These are phyloP conservation scores for Lactifluus pinguis DNA, from an alignment of 768 basidiomycete genomes.

Conservation along the genomic window DNA sequence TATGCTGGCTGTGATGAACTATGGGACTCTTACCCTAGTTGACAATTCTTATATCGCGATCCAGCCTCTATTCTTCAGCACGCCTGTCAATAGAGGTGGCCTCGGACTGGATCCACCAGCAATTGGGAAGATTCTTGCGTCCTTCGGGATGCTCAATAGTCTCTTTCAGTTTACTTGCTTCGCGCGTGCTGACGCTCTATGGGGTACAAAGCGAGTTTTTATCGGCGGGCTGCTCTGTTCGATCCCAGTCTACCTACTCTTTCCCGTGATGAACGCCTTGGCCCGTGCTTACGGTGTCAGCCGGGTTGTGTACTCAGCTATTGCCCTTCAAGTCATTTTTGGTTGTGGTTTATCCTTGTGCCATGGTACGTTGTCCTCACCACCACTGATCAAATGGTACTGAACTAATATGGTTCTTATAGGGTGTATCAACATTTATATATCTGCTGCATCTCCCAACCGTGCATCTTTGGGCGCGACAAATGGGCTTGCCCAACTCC, in stretches of 20 bases:
- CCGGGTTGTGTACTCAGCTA: no score
- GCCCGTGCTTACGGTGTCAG: no score
- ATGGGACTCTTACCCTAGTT: constrained; percentile 51
- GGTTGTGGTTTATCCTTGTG: constrained; percentile 43
- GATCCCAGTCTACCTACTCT: no score
- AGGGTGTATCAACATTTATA: constrained; percentile 68
- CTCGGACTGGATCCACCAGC: constrained; percentile 33
- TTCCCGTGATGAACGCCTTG: no score
- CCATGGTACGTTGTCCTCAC: constrained; percentile 38
- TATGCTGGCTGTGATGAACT: constrained; percentile 54
- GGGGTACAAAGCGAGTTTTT: constrained; percentile 59
- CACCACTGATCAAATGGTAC: neutral
- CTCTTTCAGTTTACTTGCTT: constrained; percentile 61
- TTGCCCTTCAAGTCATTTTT: constrained; percentile 23
- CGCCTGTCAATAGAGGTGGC: constrained; percentile 58
- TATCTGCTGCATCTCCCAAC: constrained; percentile 26
- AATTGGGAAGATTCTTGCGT: constrained; percentile 21
- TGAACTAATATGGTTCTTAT: neutral
- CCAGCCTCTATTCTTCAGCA: constrained; percentile 29
- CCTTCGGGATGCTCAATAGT: constrained; percentile 56
- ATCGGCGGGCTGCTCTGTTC: no score
- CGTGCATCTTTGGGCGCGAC: no score
- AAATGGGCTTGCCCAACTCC: constrained; percentile 23
- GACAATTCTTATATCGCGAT: constrained; percentile 55
- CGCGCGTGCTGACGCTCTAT: constrained; percentile 46